phyloP scores from a whole-genome alignment of 106 monocot species.

The Dendrobium officinale region DNA sequence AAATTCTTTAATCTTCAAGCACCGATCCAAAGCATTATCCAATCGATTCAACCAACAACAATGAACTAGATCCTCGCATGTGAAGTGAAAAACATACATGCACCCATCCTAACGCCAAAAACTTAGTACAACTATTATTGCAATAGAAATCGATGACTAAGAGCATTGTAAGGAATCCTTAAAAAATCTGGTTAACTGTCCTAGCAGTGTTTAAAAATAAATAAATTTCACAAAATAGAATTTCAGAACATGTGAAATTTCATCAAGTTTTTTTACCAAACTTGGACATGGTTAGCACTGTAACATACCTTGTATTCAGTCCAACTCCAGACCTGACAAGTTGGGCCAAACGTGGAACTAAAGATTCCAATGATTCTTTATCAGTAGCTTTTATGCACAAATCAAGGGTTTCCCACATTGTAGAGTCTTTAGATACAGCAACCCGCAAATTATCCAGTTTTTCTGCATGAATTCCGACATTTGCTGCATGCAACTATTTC shows the following conservation, averaged over 20 bases:
- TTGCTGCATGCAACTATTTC: slow-evolving; percentile 67
- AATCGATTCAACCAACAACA: not conserved
- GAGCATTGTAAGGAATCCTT: not conserved
- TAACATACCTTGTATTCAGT: slow-evolving; percentile 82
- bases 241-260: not conserved
- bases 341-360: slow-evolving; percentile 87
- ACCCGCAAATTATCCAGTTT: slow-evolving; percentile 90
- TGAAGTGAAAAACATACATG: not conserved
- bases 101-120: not conserved
- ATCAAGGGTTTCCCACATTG: slow-evolving; percentile 99
- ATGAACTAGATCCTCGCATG: not conserved
- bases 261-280: not conserved
- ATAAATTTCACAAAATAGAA: slow-evolving; percentile 3
- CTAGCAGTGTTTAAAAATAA: not conserved
- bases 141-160: not conserved
- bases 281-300: not conserved
- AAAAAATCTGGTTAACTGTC: not conserved
- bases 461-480: slow-evolving; percentile 77
- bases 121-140: not conserved
- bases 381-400: slow-evolving; percentile 82
- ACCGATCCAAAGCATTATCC: too few relatives aligned
- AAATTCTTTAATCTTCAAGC: too few relatives aligned
- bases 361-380: slow-evolving; percentile 41
- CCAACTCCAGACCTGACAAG: slow-evolving; percentile 89
- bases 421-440: slow-evolving; percentile 88